Evolutionary conservation across 2,329 filamentous ascomycete genomes (phyloP).

Genomic region (Colletotrichum chlorophyti): DNA sequence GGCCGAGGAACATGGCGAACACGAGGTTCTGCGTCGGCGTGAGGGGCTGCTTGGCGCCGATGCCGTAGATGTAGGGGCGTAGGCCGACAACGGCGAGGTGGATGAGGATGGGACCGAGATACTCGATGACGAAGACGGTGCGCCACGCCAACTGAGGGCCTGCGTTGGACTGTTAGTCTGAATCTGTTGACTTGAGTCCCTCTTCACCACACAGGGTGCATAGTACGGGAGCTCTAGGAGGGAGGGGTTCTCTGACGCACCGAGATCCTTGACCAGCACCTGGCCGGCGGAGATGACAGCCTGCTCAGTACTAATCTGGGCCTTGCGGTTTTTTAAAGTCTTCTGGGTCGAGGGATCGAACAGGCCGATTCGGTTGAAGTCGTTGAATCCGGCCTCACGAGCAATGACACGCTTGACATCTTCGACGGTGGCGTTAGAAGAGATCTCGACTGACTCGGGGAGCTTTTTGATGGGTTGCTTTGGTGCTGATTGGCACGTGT

Average conservation of each 20-base stretch:
- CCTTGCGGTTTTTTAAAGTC: constrained; percentile 68
- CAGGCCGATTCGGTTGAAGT: constrained; percentile 68
- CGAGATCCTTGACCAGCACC: constrained; percentile 91
- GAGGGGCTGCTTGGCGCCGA: constrained; percentile 55
- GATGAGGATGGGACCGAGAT: constrained; percentile 88
- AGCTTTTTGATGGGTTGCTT: constrained; percentile 61
- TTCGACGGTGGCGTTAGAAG: constrained; percentile 61
- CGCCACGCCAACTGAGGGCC: constrained; percentile 91
- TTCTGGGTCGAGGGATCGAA: constrained; percentile 67
- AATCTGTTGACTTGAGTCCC: background rate
- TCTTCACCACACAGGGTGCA: background rate
- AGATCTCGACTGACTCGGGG: constrained; percentile 57
- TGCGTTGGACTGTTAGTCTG: constrained; percentile 41
- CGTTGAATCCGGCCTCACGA: constrained; percentile 54
- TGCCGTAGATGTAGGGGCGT: constrained; percentile 67
- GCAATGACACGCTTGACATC: constrained; percentile 65
- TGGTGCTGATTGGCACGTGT: constrained; percentile 42
- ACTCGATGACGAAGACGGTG: constrained; percentile 95
- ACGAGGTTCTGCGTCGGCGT: constrained; percentile 74
- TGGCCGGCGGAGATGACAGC: constrained; percentile 57
- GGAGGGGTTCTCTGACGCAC: constrained; percentile 53
- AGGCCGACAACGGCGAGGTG: constrained; percentile 77
- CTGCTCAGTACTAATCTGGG: constrained; percentile 55
- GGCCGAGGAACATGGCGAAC: constrained; percentile 75
- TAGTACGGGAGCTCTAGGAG: too few species aligned